Percentiles rank a stretch among this genome's conserved stretches.
Conservation (phyloP, 768 basidiomycete species). For the Paxillus involutus region DNA sequence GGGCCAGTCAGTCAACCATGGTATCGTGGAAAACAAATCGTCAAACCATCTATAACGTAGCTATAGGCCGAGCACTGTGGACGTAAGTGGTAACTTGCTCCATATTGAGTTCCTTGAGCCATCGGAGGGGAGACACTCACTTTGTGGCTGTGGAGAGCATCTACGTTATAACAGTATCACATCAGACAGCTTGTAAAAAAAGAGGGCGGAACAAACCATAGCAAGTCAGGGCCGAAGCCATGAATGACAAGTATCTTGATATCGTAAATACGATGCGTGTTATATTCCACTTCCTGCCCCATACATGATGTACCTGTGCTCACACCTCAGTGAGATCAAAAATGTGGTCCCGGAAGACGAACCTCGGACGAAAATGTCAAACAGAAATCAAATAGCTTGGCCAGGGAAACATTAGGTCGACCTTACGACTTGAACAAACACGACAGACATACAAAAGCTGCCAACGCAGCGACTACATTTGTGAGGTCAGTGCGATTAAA, state of each 20-base stretch:
- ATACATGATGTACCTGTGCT: constrained; percentile 20
- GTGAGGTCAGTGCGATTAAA: neutral
- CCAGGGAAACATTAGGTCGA: neutral
- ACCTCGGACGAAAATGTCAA: constrained; percentile 25
- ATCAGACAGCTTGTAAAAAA: neutral
- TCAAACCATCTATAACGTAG: no score
- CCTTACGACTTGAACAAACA: neutral
- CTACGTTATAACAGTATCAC: no score
- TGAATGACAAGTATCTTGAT: constrained; percentile 27
- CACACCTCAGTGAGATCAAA: neutral
- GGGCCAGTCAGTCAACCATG: no score
- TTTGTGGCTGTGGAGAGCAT: no score
- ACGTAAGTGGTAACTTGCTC: no score
- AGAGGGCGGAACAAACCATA: constrained; percentile 12
- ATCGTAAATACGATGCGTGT: constrained; percentile 26
- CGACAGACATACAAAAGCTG: constrained; percentile 12
- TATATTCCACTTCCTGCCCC: constrained; percentile 22
- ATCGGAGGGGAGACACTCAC: no score
- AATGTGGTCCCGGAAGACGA: neutral
- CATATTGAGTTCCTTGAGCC: no score
- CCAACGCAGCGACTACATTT: constrained; percentile 19
- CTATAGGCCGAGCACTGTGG: no score
- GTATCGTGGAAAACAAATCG: no score
- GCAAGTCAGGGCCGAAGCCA: constrained; percentile 14
- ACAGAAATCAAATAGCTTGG: constrained; percentile 21